Evolutionary conservation across 495 filamentous ascomycete species (phyloP).

Genomic region (Trichoderma erinaceum): DNA sequence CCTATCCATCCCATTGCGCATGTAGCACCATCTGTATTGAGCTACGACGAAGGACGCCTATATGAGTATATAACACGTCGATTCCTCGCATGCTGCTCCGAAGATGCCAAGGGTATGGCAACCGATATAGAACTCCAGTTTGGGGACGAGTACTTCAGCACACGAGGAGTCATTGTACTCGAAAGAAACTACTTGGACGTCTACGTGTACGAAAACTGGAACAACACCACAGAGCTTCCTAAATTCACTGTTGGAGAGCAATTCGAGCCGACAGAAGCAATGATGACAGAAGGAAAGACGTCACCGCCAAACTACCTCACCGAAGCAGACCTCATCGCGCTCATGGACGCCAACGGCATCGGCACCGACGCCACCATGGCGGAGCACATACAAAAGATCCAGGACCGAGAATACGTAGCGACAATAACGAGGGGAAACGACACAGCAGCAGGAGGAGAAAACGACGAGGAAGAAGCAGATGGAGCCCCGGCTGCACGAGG

Average conservation of each 20-base stretch:
- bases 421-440: slow-evolving; percentile 44
- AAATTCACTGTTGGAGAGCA: slow-evolving; percentile 67
- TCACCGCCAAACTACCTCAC: slow-evolving; percentile 78
- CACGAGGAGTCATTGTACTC: slow-evolving; percentile 77
- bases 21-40: slow-evolving; percentile 56
- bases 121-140: slow-evolving; percentile 82
- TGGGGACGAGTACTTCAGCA: slow-evolving; percentile 73
- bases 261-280: slow-evolving; percentile 85
- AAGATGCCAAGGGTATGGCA: slow-evolving; percentile 79
- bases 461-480: slow-evolving; percentile 28
- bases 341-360: slow-evolving; percentile 99
- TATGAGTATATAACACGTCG: slow-evolving; percentile 94
- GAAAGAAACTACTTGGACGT: slow-evolving; percentile 92
- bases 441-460: slow-evolving; percentile 22
- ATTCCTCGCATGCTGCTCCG: slow-evolving; percentile 93
- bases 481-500: slow-evolving; percentile 31
- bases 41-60: slow-evolving; percentile 62
- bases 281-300: slow-evolving; percentile 83
- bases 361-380: slow-evolving; percentile 99
- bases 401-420: slow-evolving; percentile 76
- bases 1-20: slow-evolving; percentile 92
- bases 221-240: slow-evolving; percentile 75
- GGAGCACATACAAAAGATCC: slow-evolving; percentile 93
- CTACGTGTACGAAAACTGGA: slow-evolving; percentile 94
- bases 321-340: slow-evolving; percentile 90